Evolutionary conservation across 106 monocot genomes (phyloP).

Genomic region (Amphibolis antarctica): DNA sequence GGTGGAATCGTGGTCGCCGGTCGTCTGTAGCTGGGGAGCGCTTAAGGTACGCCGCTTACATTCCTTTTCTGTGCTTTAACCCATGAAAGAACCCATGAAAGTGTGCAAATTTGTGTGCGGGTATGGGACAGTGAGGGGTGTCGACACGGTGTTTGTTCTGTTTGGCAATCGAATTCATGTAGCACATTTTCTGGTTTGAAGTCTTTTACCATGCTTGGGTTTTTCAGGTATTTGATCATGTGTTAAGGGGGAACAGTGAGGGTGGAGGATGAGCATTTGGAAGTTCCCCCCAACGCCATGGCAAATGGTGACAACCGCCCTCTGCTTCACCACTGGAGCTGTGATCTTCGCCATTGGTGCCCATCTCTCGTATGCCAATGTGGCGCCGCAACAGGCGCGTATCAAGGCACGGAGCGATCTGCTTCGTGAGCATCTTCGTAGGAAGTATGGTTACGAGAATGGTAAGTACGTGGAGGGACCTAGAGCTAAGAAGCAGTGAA

Average conservation of each 20-base stretch:
- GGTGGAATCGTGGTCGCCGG: too few species aligned
- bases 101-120: too few species aligned
- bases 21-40: too few species aligned
- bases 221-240: too few species aligned
- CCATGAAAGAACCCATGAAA: too few species aligned
- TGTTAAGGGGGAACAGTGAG: background rate
- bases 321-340: constrained; percentile 30
- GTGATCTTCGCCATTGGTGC: constrained; percentile 41
- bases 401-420: constrained; percentile 54
- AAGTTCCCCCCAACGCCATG: constrained; percentile 31
- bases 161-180: too few species aligned
- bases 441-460: constrained; percentile 39
- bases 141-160: too few species aligned
- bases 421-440: constrained; percentile 44
- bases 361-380: constrained; percentile 62
- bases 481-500: background rate
- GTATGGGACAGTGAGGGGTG: too few species aligned
- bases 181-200: too few species aligned
- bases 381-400: constrained; percentile 55
- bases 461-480: constrained; percentile 3
- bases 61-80: too few species aligned
- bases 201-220: too few species aligned
- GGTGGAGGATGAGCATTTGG: constrained; percentile 19
- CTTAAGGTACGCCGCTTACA: too few species aligned
- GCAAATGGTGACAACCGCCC: constrained; percentile 24